phyloP scores from a whole-genome alignment of 768 basidiomycete species.

The Tricholoma saponaceum region DNA sequence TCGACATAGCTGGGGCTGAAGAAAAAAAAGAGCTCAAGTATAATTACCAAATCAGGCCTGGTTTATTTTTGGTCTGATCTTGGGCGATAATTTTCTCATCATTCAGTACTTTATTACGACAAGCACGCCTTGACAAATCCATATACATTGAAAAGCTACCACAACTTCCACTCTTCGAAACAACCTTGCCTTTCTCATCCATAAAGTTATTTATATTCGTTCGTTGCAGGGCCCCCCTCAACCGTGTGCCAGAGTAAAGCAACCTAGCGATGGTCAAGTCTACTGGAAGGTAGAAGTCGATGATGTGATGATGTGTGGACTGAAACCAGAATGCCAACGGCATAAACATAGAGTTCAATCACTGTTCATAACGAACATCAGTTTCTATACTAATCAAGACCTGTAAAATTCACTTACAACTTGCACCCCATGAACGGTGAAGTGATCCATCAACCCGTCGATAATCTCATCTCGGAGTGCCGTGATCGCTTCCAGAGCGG shows the following conservation, averaged over 20 bases:
- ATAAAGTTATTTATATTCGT: too few relatives aligned
- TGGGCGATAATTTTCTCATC: too few relatives aligned
- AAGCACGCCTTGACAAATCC: background rate
- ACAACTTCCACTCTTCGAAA: background rate
- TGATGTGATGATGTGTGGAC: background rate
- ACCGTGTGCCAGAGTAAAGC: background rate
- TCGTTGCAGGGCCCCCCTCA: too few relatives aligned
- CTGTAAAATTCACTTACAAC: conserved; percentile 4
- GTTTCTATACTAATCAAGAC: background rate
- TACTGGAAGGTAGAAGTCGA: background rate
- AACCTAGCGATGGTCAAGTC: background rate
- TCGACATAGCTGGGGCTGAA: conserved; percentile 22
- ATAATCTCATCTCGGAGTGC: conserved; percentile 37
- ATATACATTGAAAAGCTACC: background rate
- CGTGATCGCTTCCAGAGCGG: conserved; percentile 40
- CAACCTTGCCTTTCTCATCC: background rate
- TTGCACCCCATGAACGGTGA: conserved; percentile 30
- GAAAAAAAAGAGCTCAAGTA: background rate
- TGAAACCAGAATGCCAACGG: background rate
- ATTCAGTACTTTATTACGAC: too few relatives aligned
- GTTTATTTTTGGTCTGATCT: background rate
- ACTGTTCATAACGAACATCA: background rate
- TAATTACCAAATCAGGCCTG: background rate
- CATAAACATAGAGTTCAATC: background rate
- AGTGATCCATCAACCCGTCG: conserved; percentile 34